Conservation (phyloP, 2,329 filamentous ascomycete genomes). For the Hypoxylon sp. region DNA sequence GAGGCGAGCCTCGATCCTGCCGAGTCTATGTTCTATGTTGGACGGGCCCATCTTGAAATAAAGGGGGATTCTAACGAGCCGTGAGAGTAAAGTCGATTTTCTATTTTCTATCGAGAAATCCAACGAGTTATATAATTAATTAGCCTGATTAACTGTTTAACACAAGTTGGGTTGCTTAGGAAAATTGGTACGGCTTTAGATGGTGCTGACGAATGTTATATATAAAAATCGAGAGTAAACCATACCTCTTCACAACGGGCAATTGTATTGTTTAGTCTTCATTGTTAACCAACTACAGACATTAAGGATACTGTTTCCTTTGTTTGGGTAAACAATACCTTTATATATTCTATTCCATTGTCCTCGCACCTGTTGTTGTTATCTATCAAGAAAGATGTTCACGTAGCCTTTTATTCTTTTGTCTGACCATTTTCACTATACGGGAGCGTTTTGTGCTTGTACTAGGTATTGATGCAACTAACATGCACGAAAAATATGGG, state of each 20-base stretch:
- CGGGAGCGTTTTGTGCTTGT: no score
- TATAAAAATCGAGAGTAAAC: neutral
- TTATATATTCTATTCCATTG: neutral
- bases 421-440: no score
- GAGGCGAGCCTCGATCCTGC: slow-evolving; percentile 7
- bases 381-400: neutral
- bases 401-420: neutral
- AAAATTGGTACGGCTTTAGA: neutral
- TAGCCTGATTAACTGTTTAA: neutral
- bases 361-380: neutral
- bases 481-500: neutral
- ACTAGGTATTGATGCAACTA: neutral
- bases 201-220: neutral
- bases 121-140: neutral
- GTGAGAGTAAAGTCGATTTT: neutral
- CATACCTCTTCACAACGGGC: neutral
- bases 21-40: neutral
- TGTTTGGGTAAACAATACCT: neutral
- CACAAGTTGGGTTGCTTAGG: neutral
- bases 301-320: no score
- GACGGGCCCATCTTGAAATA: neutral
- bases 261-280: neutral
- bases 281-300: neutral
- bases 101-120: neutral
- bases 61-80: neutral